Evolutionary conservation across 2,329 filamentous ascomycete species (phyloP), one percentile per base, ranked within the genome.

Genomic region (Alternaria atra): DNA sequence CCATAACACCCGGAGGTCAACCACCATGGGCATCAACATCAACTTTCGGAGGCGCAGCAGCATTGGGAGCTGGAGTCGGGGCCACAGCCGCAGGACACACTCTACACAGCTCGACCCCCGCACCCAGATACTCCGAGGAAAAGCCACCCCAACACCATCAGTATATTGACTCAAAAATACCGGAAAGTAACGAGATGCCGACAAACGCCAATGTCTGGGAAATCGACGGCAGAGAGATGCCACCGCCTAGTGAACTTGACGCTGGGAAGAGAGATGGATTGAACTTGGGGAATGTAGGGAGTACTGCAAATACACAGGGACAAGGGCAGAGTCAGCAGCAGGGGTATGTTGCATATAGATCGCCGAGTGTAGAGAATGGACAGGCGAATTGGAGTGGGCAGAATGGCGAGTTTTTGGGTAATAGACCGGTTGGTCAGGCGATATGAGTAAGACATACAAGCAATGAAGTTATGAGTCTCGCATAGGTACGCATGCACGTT

Each of bases 151-250:
- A 37, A 47, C 17, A 51, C 1, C 50, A 35, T 48, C 39, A 46
- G 37, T 42, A 54, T 6, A 37, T 50, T 0, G 51, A 56, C 8
- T 30, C 55, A 0, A 47, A 40, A 3, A 32, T 52, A 25, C 53
- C 50, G 5, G 25, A 30, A 25, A 44, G 30, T 3, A 58, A 55
- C 15, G 64, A 66, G 23, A 60, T 64, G 61, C 35, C 52, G 10
- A 66, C 61, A 2, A 60, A 8, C 20, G 58, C 59, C 9, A 67
- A 67, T 29, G 52, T 65, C 2, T 65, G 59, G 62, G 64, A 67
- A 27, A 37, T 67, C 5, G 64, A 61, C 5, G 60, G 59, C 2
- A 54, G 48, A 17, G 64, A 61, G 10, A 48, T 42, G 17, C 42
- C 56, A 2, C 17, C 43, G n/a, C 43, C 48, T 15, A 43, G 29